Base-by-base conservation (phyloP, 2,329 filamentous ascomycete species). In the Exserohilum rostratum region DNA sequence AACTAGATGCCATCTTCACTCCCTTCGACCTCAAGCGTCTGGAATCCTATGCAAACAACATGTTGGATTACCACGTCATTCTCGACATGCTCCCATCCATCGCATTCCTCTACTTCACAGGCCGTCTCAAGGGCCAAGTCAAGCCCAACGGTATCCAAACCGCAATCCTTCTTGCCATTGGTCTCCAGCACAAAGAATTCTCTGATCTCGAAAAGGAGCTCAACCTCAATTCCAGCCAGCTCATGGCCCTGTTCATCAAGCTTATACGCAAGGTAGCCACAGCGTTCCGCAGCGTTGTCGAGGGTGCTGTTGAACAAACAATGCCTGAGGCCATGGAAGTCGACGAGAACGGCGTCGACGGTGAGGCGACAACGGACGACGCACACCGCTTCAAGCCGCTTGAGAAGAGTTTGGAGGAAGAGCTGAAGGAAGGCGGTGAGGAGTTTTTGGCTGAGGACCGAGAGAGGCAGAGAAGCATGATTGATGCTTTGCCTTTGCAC, bases 191-290 rank as follows among this genome's bases (percentile, higher is more conserved):
- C 63, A 98, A 98, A 79, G 88, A 90, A 34, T 80, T 99, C 25
- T 90, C 95, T 12, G 84, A 85, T 11, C 79, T 97, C 7, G 89
- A 93, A 58, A 86, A 88, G 59, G 95, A 99, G 69, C 77, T 96
- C 3, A 83, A 83, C 6, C 78, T 97, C 5, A 86, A 85, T 0
- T 83, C 86, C 2, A 88, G 87, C 39, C 95, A 98, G 78, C 80
- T 97, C 3, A 82, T 99, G 58, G 93, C 93, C 57, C 96, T 98
- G 89, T 98, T 99, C 76, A 91, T 96, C 74, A 99, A 99, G 81
- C 89, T 96, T 57, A 83, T 97, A 55, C 87, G 92, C 62, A 98
- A 98, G 79, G 84, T 96, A 34, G 90, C 90, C 2, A 82, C 84
- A 2, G 85, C 93, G 71, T 95, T 99, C 77, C 85, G 87, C 29